These are phyloP conservation scores for Hypoxylon sp. DNA, from an alignment of 2,329 filamentous ascomycete genomes.

Conservation along the genomic window DNA sequence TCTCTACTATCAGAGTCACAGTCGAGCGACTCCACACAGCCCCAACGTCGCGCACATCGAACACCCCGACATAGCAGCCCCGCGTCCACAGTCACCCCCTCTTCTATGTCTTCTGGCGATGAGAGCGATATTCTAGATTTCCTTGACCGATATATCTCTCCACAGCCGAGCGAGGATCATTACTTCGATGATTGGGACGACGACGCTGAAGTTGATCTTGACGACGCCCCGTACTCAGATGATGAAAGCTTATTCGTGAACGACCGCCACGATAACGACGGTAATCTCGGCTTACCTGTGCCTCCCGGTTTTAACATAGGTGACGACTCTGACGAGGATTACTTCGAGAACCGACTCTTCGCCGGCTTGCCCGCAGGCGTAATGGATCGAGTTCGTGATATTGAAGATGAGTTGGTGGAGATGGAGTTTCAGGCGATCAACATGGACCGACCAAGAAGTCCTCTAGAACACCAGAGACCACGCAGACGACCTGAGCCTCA, in stretches of 20 bases:
- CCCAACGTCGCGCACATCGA: constrained; percentile 1
- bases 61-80: constrained; percentile 4
- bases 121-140: constrained; percentile 26
- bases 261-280: constrained; percentile 25
- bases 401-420: constrained; percentile 47
- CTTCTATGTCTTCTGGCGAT: constrained; percentile 24
- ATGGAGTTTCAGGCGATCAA: constrained; percentile 50
- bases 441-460: constrained; percentile 30
- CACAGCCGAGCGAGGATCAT: neutral
- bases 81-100: neutral
- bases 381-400: constrained; percentile 14
- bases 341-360: constrained; percentile 1
- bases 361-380: neutral
- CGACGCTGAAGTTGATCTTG: neutral
- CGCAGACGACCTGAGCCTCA: constrained; percentile 24
- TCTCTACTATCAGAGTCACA: constrained; percentile 23
- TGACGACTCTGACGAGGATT: constrained; percentile 1
- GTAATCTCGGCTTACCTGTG: neutral
- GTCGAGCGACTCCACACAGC: neutral
- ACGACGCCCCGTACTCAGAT: neutral
- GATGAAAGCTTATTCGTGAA: constrained; percentile 38
- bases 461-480: constrained; percentile 18
- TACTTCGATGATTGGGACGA: constrained; percentile 1
- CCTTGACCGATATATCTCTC: constrained; percentile 8
- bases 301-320: neutral